These are phyloP conservation scores for Anthracocystis walkeri DNA, from an alignment of 1,284 basidiomycete genomes.

Conservation along the genomic window DNA sequence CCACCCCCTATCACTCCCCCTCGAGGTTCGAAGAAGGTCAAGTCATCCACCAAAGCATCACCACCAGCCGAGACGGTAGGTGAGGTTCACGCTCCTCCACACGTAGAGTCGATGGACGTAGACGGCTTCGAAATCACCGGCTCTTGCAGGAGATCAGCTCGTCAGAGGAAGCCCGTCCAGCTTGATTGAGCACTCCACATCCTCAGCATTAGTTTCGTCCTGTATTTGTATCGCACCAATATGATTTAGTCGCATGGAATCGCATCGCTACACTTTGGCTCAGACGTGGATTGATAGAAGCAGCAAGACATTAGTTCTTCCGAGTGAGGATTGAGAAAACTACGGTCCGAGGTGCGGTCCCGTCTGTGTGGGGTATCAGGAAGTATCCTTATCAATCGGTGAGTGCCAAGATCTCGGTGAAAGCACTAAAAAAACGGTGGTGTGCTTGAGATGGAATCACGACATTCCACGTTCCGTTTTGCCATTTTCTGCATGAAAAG, in stretches of 20 bases:
- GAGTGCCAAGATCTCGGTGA: neutral
- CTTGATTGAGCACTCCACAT: conserved; percentile 17
- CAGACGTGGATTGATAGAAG: too few relatives aligned
- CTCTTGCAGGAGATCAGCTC: conserved; percentile 23
- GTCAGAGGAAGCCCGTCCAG: conserved; percentile 35
- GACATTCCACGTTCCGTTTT: conserved; percentile 17
- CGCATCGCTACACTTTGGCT: too few relatives aligned
- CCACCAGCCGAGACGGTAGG: neutral
- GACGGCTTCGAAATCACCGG: conserved; percentile 35
- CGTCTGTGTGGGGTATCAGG: neutral
- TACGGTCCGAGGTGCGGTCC: neutral
- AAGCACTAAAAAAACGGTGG: neutral
- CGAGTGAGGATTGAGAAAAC: neutral
- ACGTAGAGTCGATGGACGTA: conserved; percentile 19
- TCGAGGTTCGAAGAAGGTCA: conserved; percentile 12
- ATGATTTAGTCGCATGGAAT: too few relatives aligned
- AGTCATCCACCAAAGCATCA: neutral
- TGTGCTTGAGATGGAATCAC: conserved; percentile 18
- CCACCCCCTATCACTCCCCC: conserved; percentile 21
- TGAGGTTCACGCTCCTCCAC: neutral
- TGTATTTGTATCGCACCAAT: too few relatives aligned
- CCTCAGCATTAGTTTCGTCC: too few relatives aligned
- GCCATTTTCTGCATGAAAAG: neutral
- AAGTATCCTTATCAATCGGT: neutral
- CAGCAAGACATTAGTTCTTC: too few relatives aligned